These are phyloP conservation scores for Leishmania arabica DNA, from an alignment of 208 protist species.

Conservation along the genomic window DNA sequence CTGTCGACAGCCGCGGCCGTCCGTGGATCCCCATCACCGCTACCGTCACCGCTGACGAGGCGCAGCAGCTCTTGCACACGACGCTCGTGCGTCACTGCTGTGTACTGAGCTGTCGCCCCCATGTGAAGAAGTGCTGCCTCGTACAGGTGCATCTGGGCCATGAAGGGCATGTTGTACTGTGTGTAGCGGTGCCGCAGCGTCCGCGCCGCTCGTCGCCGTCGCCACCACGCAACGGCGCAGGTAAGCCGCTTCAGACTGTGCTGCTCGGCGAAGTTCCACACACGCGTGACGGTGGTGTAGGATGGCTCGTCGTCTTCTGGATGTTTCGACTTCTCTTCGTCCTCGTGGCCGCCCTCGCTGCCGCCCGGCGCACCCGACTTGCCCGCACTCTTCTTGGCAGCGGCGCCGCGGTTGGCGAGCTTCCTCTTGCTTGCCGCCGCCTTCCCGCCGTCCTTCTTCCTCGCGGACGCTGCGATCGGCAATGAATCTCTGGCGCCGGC, in stretches of 20 bases:
- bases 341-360: slow-evolving; percentile 10
- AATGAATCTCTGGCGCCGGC: background rate
- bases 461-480: background rate
- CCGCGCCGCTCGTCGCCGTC: slow-evolving; percentile 52
- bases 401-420: background rate
- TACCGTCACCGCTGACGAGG: background rate
- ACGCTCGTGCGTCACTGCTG: slow-evolving; percentile 3
- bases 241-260: slow-evolving; percentile 81
- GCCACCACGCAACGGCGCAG: slow-evolving; percentile 56
- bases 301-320: slow-evolving; percentile 2
- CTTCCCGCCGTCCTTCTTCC: background rate
- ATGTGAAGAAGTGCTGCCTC: slow-evolving; percentile 39
- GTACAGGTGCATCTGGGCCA: slow-evolving; percentile 65
- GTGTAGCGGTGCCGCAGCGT: slow-evolving; percentile 57
- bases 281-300: slow-evolving; percentile 32
- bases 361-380: slow-evolving; percentile 5
- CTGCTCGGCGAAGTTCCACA: slow-evolving; percentile 59
- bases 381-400: slow-evolving; percentile 15
- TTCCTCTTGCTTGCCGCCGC: slow-evolving; percentile 11
- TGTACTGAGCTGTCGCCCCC: slow-evolving; percentile 22
- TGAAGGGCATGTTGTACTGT: slow-evolving; percentile 63
- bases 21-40: background rate
- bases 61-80: slow-evolving; percentile 21
- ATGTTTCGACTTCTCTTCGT: slow-evolving; percentile 8
- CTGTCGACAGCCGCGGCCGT: slow-evolving; percentile 2